Conservation (phyloP, 2,329 filamentous ascomycete species). For the Arthrobotrys megalospora region DNA sequence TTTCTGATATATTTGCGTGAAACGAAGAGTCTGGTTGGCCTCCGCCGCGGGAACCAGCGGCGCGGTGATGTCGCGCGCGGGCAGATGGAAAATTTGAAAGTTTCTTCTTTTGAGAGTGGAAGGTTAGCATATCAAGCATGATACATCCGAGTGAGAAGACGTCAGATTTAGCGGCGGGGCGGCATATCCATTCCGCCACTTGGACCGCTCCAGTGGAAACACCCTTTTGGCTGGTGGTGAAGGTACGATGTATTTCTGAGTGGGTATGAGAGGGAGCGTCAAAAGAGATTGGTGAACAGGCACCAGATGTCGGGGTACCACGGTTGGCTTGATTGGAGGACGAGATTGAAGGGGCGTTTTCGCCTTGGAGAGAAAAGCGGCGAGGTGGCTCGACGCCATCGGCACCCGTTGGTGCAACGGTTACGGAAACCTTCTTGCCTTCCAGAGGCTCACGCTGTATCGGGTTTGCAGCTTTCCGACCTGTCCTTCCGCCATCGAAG, state of each 20-base stretch:
- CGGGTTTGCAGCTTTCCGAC: conserved; percentile 30
- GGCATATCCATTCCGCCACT: conserved; percentile 60
- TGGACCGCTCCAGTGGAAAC: conserved; percentile 54
- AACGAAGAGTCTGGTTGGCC: conserved; percentile 79
- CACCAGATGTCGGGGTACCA: conserved; percentile 14
- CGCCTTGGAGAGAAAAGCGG: conserved; percentile 34
- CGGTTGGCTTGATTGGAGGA: not conserved
- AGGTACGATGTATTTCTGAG: conserved; percentile 64
- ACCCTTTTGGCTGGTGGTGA: conserved; percentile 61
- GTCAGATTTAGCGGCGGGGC: conserved; percentile 70
- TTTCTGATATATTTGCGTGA: conserved; percentile 78
- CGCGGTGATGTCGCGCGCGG: conserved; percentile 75
- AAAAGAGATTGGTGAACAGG: conserved; percentile 13
- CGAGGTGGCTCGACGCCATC: conserved; percentile 45
- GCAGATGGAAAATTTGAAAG: conserved; percentile 76
- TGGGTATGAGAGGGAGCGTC: conserved; percentile 64
- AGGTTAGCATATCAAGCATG: conserved; percentile 79
- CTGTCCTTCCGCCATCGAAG: conserved; percentile 54
- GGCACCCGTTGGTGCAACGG: conserved; percentile 39
- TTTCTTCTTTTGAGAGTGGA: conserved; percentile 78
- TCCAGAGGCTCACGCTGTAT: conserved; percentile 26
- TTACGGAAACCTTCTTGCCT: conserved; percentile 29
- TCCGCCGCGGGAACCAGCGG: conserved; percentile 70
- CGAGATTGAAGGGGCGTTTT: not conserved
- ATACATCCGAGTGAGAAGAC: conserved; percentile 82